Evolutionary conservation across 306 rosid species (phyloP).

Genomic region (Cucurbita maxima): DNA sequence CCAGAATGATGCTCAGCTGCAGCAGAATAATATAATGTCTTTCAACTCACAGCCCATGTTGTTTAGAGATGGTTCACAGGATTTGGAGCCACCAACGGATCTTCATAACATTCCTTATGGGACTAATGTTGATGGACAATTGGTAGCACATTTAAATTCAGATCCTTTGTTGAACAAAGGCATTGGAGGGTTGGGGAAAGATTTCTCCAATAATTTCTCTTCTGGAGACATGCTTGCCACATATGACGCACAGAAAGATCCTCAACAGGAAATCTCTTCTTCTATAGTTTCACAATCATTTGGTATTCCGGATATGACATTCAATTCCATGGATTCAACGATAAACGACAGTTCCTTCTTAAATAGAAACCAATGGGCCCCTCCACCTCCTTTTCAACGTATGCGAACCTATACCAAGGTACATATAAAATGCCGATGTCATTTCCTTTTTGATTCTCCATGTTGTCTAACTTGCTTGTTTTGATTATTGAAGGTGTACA

Average conservation of each 20-base stretch:
- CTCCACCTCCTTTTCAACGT: conserved; percentile 61
- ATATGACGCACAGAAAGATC: conserved; percentile 48
- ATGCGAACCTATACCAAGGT: conserved; percentile 97
- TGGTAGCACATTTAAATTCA: conserved; percentile 42
- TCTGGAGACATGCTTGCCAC: conserved; percentile 44
- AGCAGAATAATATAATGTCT: conserved; percentile 49
- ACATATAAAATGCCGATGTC: neutral
- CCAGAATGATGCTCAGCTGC: conserved; percentile 52
- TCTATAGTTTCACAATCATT: conserved; percentile 80
- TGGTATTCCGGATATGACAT: conserved; percentile 81
- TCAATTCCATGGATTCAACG: conserved; percentile 71
- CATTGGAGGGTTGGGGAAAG: conserved; percentile 37
- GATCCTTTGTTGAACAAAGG: conserved; percentile 56
- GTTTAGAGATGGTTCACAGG: conserved; percentile 56
- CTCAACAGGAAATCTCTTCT: conserved; percentile 83
- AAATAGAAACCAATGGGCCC: conserved; percentile 61
- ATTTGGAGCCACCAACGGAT: conserved; percentile 58
- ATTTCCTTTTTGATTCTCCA: neutral
- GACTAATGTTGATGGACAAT: conserved; percentile 39
- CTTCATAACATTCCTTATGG: conserved; percentile 41
- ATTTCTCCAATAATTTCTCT: conserved; percentile 41
- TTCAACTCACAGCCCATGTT: conserved; percentile 57
- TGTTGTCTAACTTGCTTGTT: conserved; percentile 11
- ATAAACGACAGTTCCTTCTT: conserved; percentile 59
- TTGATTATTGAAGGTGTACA: conserved; percentile 47